Base-by-base conservation (phyloP, 2,329 filamentous ascomycete genomes). In the Leptodontidium sp. region DNA sequence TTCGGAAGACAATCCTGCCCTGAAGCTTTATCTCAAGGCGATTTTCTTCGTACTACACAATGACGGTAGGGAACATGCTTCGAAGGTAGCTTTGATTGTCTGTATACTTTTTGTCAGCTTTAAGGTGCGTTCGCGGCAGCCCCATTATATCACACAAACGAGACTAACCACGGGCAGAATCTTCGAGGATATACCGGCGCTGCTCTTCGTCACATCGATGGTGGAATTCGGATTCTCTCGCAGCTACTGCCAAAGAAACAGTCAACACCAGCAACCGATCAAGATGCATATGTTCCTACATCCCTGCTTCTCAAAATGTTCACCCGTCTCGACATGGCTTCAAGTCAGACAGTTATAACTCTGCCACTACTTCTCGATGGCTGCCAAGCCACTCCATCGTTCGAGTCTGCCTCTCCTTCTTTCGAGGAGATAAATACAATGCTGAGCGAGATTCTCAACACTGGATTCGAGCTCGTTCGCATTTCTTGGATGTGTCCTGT, bases 151-250 rank as follows among this genome's bases (percentile, higher is more conserved):
- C 14, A 17, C 12, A n/a, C 45, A 3, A 21, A 6, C 45, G 45
- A 47, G 45, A 45, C 45, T 47, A 7, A 47, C 6, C 2, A 47
- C 7, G 53, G 15, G n/a, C 2, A 38, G 53, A 38, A 57, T 21
- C 29, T 57, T 35, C 53, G 53, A 35, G 32, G 53, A 38, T 57
- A 38, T 14, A n/a, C 26, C 6, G 53, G 53, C 29, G 53, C 53
- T 35, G 53, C 53, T n/a, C 32, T 57, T 38, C 53, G 53, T 2
- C 53, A 57, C 14, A 38, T 57, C 8, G 53, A 57, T 14, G 53
- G 53, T 11, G 53, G 53, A 35, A 57, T 57, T 38, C 53, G 17
- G 1, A 57, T 57, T 21, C 53, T 57, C 15, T 57, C 53, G n/a
- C 53, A 38, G 14, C 29, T 57, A 29, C 53, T 57, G 12, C n/a